Evolutionary conservation across 805 yeast species (phyloP).

Genomic region (Hyphopichia homilentoma): DNA sequence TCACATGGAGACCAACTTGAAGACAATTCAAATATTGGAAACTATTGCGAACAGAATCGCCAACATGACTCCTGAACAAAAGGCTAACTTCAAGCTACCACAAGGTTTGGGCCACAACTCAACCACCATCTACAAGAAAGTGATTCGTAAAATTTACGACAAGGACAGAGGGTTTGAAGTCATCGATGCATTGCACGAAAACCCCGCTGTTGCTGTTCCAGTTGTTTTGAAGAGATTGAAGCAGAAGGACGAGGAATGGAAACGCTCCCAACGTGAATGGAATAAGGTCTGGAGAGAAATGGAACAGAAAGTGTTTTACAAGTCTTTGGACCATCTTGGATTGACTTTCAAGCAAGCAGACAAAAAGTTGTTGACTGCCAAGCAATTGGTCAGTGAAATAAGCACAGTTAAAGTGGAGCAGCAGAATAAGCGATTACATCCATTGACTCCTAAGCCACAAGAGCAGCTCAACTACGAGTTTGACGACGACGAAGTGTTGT

Average conservation of each 20-base stretch:
- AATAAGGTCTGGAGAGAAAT: conserved; percentile 98
- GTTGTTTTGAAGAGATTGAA: conserved; percentile 87
- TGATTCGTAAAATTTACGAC: conserved; percentile 87
- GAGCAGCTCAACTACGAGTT: conserved; percentile 63
- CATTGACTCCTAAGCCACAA: conserved; percentile 83
- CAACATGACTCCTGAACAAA: conserved; percentile 88
- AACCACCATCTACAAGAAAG: conserved; percentile 87
- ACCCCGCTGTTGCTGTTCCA: conserved; percentile 94
- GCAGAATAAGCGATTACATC: conserved; percentile 78
- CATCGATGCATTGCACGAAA: conserved; percentile 90
- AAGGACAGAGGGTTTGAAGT: conserved; percentile 95
- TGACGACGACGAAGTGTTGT: conserved; percentile 62
- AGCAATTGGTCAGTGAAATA: conserved; percentile 86
- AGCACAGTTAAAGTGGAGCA: conserved; percentile 91
- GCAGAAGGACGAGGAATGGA: conserved; percentile 99
- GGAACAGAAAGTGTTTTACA: conserved; percentile 91
- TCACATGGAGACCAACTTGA: conserved; percentile 88
- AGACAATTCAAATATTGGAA: conserved; percentile 94
- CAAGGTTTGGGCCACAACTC: conserved; percentile 93
- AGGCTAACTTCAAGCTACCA: conserved; percentile 79
- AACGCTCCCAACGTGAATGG: conserved; percentile 97
- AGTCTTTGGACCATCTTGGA: conserved; percentile 92
- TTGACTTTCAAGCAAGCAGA: conserved; percentile 96
- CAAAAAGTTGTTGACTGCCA: conserved; percentile 84
- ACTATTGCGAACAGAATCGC: conserved; percentile 92